A percentile compares a stretch with the other conserved stretches of the same genome.
These are phyloP conservation scores for Tricharina praecox DNA, from an alignment of 495 filamentous ascomycete genomes.

Conservation along the genomic window DNA sequence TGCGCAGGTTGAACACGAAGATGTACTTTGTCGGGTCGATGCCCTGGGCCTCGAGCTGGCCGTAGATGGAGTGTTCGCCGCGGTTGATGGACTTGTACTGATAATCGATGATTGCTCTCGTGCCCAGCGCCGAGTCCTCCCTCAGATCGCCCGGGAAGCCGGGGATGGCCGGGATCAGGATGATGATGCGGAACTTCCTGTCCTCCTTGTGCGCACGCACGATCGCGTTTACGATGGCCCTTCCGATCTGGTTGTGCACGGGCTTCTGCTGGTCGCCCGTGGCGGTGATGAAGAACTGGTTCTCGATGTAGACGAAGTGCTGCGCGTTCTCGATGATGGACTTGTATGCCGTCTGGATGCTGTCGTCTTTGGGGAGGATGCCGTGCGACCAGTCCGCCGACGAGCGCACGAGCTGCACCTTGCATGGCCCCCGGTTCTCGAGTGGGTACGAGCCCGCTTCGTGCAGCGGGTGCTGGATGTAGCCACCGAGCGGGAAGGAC, in stretches of 20 bases:
- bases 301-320: constrained; percentile 93
- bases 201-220: constrained; percentile 65
- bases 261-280: constrained; percentile 75
- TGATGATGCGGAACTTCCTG: constrained; percentile 79
- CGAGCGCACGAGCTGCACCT: constrained; percentile 70
- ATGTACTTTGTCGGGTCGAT: constrained; percentile 67
- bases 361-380: constrained; percentile 61
- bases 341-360: constrained; percentile 81
- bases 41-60: constrained; percentile 55
- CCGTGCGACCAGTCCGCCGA: constrained; percentile 93
- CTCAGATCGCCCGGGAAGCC: constrained; percentile 86
- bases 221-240: constrained; percentile 76
- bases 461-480: constrained; percentile 61
- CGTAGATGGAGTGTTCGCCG: constrained; percentile 77
- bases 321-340: constrained; percentile 69
- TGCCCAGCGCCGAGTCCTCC: constrained; percentile 65
- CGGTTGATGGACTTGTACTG: constrained; percentile 92
- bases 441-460: constrained; percentile 38
- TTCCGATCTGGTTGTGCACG: constrained; percentile 72
- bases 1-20: constrained; percentile 80
- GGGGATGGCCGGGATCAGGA: constrained; percentile 76
- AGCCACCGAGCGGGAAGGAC: constrained; percentile 69
- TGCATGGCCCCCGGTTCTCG: constrained; percentile 34
- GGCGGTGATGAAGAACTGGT: constrained; percentile 78
- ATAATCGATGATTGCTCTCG: constrained; percentile 93